These are phyloP conservation scores for Suillus sp. DNA, from an alignment of 768 basidiomycete genomes.

Conservation along the genomic window DNA sequence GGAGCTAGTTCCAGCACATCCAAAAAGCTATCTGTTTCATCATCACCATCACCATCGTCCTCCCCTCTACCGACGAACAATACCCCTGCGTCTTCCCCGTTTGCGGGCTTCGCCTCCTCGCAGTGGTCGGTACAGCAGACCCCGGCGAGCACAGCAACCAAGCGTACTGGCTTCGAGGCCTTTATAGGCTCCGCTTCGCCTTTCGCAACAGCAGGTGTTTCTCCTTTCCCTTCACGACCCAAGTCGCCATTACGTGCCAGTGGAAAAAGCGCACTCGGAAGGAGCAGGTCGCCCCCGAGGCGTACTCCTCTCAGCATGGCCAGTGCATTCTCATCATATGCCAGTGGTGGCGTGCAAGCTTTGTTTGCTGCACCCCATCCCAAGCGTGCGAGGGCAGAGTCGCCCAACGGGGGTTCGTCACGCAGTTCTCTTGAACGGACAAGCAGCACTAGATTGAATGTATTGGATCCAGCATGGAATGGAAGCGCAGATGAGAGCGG, in stretches of 20 bases:
- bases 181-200: constrained; percentile 55
- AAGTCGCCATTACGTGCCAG: constrained; percentile 51
- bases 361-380: constrained; percentile 46
- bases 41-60: constrained; percentile 23
- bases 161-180: constrained; percentile 59
- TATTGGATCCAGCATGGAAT: constrained; percentile 40
- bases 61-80: constrained; percentile 24
- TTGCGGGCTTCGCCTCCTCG: constrained; percentile 23
- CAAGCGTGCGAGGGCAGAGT: constrained; percentile 58
- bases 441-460: constrained; percentile 24
- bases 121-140: constrained; percentile 22
- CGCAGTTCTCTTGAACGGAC: constrained; percentile 48
- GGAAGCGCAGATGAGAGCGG: constrained; percentile 41
- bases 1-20: constrained; percentile 26
- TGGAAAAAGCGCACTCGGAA: constrained; percentile 30
- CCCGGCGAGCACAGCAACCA: constrained; percentile 41
- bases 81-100: constrained; percentile 24
- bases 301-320: constrained; percentile 42
- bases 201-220: constrained; percentile 38
- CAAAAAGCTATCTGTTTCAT: constrained; percentile 31
- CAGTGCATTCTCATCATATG: constrained; percentile 66
- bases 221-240: constrained; percentile 39
- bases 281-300: constrained; percentile 60
- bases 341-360: constrained; percentile 47
- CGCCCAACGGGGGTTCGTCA: constrained; percentile 46